Conservation (phyloP, 2,329 filamentous ascomycete genomes). For the Elsinoe australis region DNA sequence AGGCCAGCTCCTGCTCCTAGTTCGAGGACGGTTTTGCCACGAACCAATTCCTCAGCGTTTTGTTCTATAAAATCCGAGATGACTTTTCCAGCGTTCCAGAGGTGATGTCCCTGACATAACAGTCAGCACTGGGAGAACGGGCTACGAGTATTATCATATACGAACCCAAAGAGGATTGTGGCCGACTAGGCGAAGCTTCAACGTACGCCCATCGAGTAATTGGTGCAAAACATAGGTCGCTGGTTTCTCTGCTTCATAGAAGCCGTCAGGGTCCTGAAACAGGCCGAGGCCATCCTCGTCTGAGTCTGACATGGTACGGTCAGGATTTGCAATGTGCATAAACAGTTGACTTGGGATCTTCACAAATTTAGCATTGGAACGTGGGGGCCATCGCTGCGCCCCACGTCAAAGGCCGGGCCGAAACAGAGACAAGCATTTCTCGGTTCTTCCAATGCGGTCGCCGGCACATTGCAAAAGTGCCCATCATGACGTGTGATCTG, state of each 20-base stretch:
- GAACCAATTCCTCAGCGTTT: slow-evolving; percentile 53
- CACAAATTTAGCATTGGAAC: too few relatives aligned
- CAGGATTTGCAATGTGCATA: too few relatives aligned
- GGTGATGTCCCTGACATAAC: slow-evolving; percentile 58
- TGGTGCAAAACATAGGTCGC: slow-evolving; percentile 66
- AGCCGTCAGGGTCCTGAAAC: slow-evolving; percentile 76
- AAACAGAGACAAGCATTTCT: slow-evolving; percentile 4
- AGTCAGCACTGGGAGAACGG: too few relatives aligned
- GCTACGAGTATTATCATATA: too few relatives aligned
- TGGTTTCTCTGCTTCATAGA: slow-evolving; percentile 67
- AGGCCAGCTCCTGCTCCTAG: slow-evolving; percentile 83
- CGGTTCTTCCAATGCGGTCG: not conserved
- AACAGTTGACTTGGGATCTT: too few relatives aligned
- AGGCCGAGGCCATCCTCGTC: slow-evolving; percentile 39
- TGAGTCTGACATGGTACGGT: slow-evolving; percentile 19
- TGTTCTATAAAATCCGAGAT: slow-evolving; percentile 71
- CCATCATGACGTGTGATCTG: slow-evolving; percentile 11
- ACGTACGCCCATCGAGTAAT: slow-evolving; percentile 55
- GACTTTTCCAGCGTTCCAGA: slow-evolving; percentile 84
- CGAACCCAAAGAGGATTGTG: slow-evolving; percentile 75
- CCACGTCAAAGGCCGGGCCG: too few relatives aligned
- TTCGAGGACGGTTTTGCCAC: slow-evolving; percentile 67
- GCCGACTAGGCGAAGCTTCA: slow-evolving; percentile 72
- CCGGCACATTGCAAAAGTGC: not conserved
- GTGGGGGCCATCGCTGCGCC: too few relatives aligned